Percentiles rank a stretch among this genome's conserved stretches.
Evolutionary conservation across 805 yeast genomes (phyloP).

Genomic region (Zygotorulaspora danielsina): DNA sequence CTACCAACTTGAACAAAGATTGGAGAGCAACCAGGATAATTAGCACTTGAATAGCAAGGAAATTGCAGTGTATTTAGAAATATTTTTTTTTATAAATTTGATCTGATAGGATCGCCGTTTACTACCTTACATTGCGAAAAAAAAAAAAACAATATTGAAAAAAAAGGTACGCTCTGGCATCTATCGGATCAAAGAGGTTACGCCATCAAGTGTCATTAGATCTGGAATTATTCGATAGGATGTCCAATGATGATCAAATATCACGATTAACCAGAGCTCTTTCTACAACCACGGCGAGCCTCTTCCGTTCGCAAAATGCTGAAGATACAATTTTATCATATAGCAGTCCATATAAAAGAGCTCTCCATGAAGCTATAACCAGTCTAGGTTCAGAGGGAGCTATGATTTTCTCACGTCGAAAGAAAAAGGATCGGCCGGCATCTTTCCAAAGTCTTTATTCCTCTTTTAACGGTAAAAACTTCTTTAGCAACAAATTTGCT

Average conservation of each 20-base stretch:
- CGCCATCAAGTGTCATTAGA: neutral
- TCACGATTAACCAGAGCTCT: slow-evolving; percentile 45
- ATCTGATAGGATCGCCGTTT: neutral
- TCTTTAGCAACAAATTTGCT: slow-evolving; percentile 37
- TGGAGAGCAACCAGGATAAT: slow-evolving; percentile 2
- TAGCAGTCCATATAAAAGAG: slow-evolving; percentile 31
- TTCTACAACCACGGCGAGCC: slow-evolving; percentile 53
- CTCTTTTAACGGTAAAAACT: slow-evolving; percentile 35
- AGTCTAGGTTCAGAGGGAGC: slow-evolving; percentile 21
- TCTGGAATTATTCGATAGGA: slow-evolving; percentile 10
- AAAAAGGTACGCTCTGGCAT: no score
- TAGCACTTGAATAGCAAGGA: no score
- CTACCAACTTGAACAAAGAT: slow-evolving; percentile 4
- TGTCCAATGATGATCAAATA: slow-evolving; percentile 30
- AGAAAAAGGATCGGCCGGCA: slow-evolving; percentile 11
- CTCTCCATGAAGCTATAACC: slow-evolving; percentile 29
- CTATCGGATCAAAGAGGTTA: no score
- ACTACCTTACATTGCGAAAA: no score
- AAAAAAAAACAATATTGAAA: no score
- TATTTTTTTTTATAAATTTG: neutral
- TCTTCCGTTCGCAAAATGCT: slow-evolving; percentile 42
- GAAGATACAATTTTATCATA: slow-evolving; percentile 34
- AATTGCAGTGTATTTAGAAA: no score
- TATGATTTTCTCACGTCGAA: slow-evolving; percentile 13
- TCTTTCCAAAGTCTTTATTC: slow-evolving; percentile 32